Percentiles rank a stretch among this genome's conserved stretches.
Conservation (phyloP, 345 rosid species). For the Anacardium occidentale region DNA sequence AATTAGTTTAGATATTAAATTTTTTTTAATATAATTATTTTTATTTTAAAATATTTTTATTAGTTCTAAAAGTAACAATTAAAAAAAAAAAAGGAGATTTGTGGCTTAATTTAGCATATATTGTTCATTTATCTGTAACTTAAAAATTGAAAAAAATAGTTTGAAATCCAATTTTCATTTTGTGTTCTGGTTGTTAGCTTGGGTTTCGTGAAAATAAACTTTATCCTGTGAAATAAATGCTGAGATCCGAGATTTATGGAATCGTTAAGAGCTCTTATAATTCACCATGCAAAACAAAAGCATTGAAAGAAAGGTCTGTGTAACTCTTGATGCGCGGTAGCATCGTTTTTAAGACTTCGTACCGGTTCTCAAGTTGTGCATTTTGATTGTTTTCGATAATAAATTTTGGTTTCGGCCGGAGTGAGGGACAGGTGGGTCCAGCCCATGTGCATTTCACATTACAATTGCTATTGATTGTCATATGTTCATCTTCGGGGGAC, state of each 20-base stretch:
- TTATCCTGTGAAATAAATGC: not conserved
- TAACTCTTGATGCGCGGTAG: not conserved
- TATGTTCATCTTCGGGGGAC: conserved; percentile 98
- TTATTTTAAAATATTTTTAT: too few species aligned
- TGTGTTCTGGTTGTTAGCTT: too few species aligned
- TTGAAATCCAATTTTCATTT: too few species aligned
- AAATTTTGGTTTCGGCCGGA: conserved; percentile 89
- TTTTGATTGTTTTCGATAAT: conserved; percentile 52
- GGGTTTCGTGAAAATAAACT: not conserved
- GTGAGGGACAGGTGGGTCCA: conserved; percentile 83
- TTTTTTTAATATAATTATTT: too few species aligned
- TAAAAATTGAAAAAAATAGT: too few species aligned
- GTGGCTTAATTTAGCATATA: too few species aligned
- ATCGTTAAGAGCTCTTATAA: not conserved
- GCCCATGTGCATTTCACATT: conserved; percentile 89
- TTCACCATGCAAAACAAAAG: not conserved
- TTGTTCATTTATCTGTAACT: too few species aligned
- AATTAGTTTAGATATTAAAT: too few species aligned
- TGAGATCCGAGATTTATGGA: not conserved
- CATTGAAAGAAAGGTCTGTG: not conserved
- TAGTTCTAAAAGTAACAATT: too few species aligned
- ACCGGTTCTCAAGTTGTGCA: not conserved
- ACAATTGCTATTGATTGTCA: conserved; percentile 88
- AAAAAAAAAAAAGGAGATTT: too few species aligned
- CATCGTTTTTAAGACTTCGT: not conserved